Evolutionary conservation across 805 yeast genomes (phyloP).

Genomic region (Yarrowia sp.): DNA sequence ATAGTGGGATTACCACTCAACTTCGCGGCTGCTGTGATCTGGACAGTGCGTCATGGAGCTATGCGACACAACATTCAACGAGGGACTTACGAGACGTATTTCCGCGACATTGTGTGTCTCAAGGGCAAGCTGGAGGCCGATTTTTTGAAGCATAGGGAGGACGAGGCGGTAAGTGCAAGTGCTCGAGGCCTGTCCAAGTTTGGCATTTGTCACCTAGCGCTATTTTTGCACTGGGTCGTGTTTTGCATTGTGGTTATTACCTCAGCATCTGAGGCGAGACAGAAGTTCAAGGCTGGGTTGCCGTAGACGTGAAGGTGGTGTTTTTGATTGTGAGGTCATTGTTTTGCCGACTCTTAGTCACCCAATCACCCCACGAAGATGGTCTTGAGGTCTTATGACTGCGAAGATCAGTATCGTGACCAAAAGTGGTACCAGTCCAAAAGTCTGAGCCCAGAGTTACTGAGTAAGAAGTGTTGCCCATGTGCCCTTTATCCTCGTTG

Average conservation of each 20-base stretch:
- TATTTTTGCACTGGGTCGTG: constrained; percentile 20
- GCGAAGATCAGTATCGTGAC: too few relatives aligned
- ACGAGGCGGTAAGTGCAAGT: constrained; percentile 25
- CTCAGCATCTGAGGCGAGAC: constrained; percentile 6
- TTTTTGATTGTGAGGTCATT: too few relatives aligned
- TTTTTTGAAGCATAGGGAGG: constrained; percentile 21
- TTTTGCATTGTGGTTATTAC: constrained; percentile 27
- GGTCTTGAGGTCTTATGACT: too few relatives aligned
- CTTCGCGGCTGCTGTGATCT: constrained; percentile 5
- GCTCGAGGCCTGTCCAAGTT: constrained; percentile 17
- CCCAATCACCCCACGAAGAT: too few relatives aligned
- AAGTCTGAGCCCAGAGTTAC: too few relatives aligned
- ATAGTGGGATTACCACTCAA: constrained; percentile 1
- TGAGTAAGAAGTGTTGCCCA: too few relatives aligned
- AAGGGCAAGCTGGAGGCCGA: constrained; percentile 2
- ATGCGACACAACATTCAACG: constrained; percentile 26
- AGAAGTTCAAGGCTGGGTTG: constrained; percentile 4
- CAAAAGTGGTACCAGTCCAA: too few relatives aligned
- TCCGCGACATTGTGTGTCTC: constrained; percentile 18
- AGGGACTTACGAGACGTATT: constrained; percentile 33
- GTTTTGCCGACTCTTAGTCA: too few relatives aligned
- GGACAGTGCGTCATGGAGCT: constrained; percentile 11
- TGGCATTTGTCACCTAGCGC: constrained; percentile 23
- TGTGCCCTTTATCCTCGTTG: too few relatives aligned
- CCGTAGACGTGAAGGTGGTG: neutral